phyloP scores from a whole-genome alignment of 2,329 filamentous ascomycete genomes.

The Boeremia lycopersici region DNA sequence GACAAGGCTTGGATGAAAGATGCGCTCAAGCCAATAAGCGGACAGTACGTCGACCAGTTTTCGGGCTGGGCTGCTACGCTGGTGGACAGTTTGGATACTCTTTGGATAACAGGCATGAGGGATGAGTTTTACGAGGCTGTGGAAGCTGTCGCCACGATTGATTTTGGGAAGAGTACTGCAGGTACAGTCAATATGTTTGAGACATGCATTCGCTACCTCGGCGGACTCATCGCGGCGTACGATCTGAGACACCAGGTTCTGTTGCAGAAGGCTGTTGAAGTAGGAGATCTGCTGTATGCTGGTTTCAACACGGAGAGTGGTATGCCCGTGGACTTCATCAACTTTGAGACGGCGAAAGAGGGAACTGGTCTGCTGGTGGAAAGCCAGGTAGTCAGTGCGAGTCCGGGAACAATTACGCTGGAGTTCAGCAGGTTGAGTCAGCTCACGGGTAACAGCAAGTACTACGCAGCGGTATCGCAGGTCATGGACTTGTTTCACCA shows the following conservation, averaged over 20 bases:
- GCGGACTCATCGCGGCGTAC: slow-evolving; percentile 82
- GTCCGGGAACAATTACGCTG: slow-evolving; percentile 72
- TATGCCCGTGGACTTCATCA: slow-evolving; percentile 72
- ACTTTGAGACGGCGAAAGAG: slow-evolving; percentile 42
- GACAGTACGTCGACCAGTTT: slow-evolving; percentile 61
- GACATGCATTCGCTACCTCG: slow-evolving; percentile 87
- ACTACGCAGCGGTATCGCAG: slow-evolving; percentile 87
- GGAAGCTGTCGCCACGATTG: slow-evolving; percentile 71
- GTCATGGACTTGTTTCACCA: slow-evolving; percentile 81
- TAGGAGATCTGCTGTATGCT: slow-evolving; percentile 78
- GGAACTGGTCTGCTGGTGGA: slow-evolving; percentile 66
- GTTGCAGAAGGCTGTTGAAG: slow-evolving; percentile 76
- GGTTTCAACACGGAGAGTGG: slow-evolving; percentile 90
- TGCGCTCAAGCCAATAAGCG: slow-evolving; percentile 65
- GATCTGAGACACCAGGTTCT: slow-evolving; percentile 78
- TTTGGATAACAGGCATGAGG: slow-evolving; percentile 84
- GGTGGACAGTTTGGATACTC: slow-evolving; percentile 71
- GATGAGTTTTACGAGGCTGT: slow-evolving; percentile 82
- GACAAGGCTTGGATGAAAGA: slow-evolving; percentile 68
- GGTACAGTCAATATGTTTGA: slow-evolving; percentile 87
- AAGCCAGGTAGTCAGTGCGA: slow-evolving; percentile 29
- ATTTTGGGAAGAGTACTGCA: slow-evolving; percentile 76
- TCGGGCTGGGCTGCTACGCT: slow-evolving; percentile 71
- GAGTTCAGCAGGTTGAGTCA: slow-evolving; percentile 91
- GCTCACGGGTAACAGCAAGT: slow-evolving; percentile 78